Conservation (phyloP, 1,284 basidiomycete species). For the Puccinia hordei region DNA sequence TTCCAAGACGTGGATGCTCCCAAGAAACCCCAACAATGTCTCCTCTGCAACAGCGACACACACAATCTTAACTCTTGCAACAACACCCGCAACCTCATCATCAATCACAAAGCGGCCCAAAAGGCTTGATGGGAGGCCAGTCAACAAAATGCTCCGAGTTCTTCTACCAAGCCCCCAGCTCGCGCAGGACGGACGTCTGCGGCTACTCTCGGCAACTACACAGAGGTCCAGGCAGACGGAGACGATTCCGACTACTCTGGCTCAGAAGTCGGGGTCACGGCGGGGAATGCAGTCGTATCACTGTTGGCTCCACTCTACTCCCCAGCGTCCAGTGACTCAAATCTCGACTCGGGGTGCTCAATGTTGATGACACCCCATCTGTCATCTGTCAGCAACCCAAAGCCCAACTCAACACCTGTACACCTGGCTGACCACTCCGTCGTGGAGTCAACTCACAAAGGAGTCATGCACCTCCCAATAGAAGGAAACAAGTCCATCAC, state of each 20-base stretch:
- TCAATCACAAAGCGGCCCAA: not conserved
- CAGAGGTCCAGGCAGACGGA: not conserved
- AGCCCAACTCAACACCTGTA: not conserved
- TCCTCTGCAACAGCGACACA: not conserved
- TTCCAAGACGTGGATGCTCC: no score
- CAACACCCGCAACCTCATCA: not conserved
- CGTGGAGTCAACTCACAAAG: not conserved
- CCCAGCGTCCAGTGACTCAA: not conserved
- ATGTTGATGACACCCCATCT: slow-evolving; percentile 5
- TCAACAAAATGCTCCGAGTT: no score
- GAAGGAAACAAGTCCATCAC: not conserved
- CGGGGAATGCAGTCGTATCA: not conserved
- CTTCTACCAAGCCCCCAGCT: not conserved
- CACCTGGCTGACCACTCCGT: not conserved
- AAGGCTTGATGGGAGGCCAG: not conserved
- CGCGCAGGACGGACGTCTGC: not conserved
- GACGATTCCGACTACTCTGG: not conserved
- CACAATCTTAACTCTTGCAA: slow-evolving; percentile 17
- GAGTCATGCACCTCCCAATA: not conserved
- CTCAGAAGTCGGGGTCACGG: not conserved
- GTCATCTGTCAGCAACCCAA: no score
- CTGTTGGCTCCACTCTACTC: not conserved
- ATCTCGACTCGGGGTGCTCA: not conserved
- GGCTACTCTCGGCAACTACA: not conserved
- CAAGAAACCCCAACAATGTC: not conserved